Base-by-base conservation (phyloP, 352 stramenopile genomes). In the Pythium rishiriense region DNA sequence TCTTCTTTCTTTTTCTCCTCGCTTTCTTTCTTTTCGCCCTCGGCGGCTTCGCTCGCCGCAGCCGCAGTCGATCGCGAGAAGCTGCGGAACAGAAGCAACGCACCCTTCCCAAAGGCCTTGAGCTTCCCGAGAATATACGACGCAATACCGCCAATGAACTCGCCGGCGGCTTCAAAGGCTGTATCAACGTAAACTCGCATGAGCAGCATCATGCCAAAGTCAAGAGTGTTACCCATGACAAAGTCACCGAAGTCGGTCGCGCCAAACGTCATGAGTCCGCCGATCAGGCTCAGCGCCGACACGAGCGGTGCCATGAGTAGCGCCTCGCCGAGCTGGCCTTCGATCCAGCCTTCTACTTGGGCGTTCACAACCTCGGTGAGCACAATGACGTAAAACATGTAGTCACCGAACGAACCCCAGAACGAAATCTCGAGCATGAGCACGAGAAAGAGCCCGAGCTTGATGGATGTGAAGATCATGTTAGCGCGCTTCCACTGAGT, bases 221-320 rank as follows among this genome's bases (percentile, higher is more conserved):
- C 88, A 4, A 99, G 84, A 33, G 97, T 92, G 62, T 96, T 98
- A 7, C 88, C 95, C 37, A 99, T 78, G 17, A 99, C 82, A 69
- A 99, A 99, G 73, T 99, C 97, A 26, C 96, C 74, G 72, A 99
- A 99, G 69, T 99, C 93, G 48, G 93, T 90, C 10, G 96, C 93
- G 9, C 91, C 96, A 64, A 99, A 97, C 1, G 93, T 98, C 66
- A 99, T 96, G 22, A 98, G 84, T 7, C 83, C 88, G 56, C 94
- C 83, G 1, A 98, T 87, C 24, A 99, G 73, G 43, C 71, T 96
- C 39, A 98, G 75, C 10, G 89, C 81, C 7, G 92, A 97, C 35
- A 96, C 82, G 1, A 99, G 72, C 26, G 97, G 96, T 1, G 82
- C 81, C 72, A 94, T 90, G 26, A 99, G 70, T 29, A 99, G 75